These are phyloP conservation scores for Aureobasidium sp. DNA, from an alignment of 2,329 filamentous ascomycete species.

Conservation along the genomic window DNA sequence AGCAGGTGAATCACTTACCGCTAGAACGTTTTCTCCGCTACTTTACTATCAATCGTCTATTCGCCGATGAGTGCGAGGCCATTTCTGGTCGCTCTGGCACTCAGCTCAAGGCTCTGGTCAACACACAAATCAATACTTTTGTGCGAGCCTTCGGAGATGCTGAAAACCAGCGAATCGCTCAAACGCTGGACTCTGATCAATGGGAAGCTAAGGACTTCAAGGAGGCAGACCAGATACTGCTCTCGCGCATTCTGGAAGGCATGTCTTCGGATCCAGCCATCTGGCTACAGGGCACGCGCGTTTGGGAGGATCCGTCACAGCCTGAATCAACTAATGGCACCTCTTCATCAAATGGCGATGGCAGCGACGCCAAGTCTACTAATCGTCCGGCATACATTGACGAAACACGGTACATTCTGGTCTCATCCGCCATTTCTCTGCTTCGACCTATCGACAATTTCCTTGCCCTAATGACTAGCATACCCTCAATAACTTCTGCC, in stretches of 20 bases:
- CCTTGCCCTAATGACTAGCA: conserved; percentile 71
- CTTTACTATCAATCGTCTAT: conserved; percentile 73
- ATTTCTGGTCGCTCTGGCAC: conserved; percentile 73
- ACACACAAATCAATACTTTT: conserved; percentile 74
- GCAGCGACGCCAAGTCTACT: conserved; percentile 19
- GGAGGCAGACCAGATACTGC: conserved; percentile 51
- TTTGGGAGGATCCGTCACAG: conserved; percentile 40
- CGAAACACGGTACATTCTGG: conserved; percentile 76
- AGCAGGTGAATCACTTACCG: conserved; percentile 62
- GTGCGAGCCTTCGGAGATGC: conserved; percentile 63
- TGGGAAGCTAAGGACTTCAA: conserved; percentile 74
- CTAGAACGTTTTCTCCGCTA: conserved; percentile 69
- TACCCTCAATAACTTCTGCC: conserved; percentile 83
- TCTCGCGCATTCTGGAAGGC: conserved; percentile 59
- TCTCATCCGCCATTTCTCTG: conserved; percentile 73
- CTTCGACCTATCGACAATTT: conserved; percentile 76
- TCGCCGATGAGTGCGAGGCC: conserved; percentile 80
- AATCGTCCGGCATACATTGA: conserved; percentile 62
- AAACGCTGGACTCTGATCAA: conserved; percentile 71
- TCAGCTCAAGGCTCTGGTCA: conserved; percentile 69
- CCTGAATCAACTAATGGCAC: conserved; percentile 27
- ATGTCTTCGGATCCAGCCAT: conserved; percentile 63
- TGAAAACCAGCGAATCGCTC: conserved; percentile 67
- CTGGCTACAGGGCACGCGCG: conserved; percentile 55
- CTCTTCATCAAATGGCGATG: conserved; percentile 23